Evolutionary conservation across 2,329 filamentous ascomycete species (phyloP), one percentile per base, ranked within the genome.

Genomic region (Xylogone sp.): DNA sequence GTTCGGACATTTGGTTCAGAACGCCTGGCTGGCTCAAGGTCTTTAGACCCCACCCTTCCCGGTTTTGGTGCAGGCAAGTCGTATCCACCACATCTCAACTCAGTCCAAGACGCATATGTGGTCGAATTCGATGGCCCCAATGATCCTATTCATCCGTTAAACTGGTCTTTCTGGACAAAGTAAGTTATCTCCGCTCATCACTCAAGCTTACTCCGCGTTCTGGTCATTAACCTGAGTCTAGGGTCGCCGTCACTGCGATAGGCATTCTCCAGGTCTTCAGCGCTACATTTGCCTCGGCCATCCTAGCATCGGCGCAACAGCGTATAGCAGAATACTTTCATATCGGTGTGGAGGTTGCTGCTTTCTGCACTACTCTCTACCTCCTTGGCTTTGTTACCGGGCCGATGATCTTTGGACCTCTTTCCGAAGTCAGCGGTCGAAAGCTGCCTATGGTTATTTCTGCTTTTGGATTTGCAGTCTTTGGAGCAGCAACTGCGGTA

Each of bases 81-180:
- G 8, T 31, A 31, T 31, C 27, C 27, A 8, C 27, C 27, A 13
- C 13, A 7, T 8, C 13, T 31, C 8, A n/a, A n/a, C n/a, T 13
- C 27, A 31, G 27, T 8, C 8, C 27, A 31, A 13, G 27, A 31
- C 8, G 13, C 8, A 31, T 31, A 8, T 31, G 27, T 89, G 7
- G 86, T 90, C 27, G 64, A 75, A 16, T 78, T 77, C 58, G 45
- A 65, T 43, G 84, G 86, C 1, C 75, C 75, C 0, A 79, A 86
- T 49, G 87, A 90, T 66, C 83, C 82, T 0, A 88, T 88, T 62
- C 73, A 76, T 3, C 86, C 86, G 0, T 58, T 84, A 47, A 90
- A 90, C 62, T 90, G 87, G 87, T 71, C 78, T 0, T 78, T 77
- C 21, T 70, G 70, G 57, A 90, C 88, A 65, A 90, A 90, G 65